phyloP scores from a whole-genome alignment of 257 asterid genomes.

The Solanum boliviense region DNA sequence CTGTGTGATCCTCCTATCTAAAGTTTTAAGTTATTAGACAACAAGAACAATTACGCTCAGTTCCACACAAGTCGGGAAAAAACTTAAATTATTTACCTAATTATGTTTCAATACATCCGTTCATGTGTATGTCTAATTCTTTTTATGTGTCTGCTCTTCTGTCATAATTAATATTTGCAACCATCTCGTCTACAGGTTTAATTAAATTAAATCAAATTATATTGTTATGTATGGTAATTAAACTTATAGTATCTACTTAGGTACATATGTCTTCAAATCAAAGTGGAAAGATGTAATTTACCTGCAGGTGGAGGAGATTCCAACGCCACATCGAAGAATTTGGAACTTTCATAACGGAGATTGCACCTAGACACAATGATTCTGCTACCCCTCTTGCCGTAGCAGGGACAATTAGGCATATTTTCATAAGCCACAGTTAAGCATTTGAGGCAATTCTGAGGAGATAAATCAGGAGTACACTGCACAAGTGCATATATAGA shows the following conservation, averaged over 20 bases:
- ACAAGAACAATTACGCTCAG: not conserved
- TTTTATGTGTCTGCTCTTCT: no score
- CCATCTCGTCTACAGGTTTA: not conserved
- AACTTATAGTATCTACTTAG: no score
- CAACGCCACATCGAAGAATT: not conserved
- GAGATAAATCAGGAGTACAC: slow-evolving; percentile 21
- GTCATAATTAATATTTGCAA: no score
- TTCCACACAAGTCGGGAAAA: not conserved
- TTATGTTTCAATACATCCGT: not conserved
- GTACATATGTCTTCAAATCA: not conserved
- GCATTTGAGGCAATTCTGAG: slow-evolving; percentile 1
- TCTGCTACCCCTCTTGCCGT: not conserved
- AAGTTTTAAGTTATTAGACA: no score
- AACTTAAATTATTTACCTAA: not conserved
- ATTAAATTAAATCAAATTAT: no score
- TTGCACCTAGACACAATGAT: slow-evolving; percentile 1
- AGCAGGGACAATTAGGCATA: not conserved
- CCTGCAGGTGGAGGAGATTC: not conserved
- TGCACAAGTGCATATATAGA: slow-evolving; percentile 3
- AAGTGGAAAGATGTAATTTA: not conserved
- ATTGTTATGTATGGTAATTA: not conserved
- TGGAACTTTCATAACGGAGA: not conserved
- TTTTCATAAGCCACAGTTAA: not conserved
- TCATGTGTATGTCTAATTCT: not conserved
- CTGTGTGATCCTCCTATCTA: not conserved